Conservation (phyloP, 352 stramenopile species). For the Bremia lactucae region DNA sequence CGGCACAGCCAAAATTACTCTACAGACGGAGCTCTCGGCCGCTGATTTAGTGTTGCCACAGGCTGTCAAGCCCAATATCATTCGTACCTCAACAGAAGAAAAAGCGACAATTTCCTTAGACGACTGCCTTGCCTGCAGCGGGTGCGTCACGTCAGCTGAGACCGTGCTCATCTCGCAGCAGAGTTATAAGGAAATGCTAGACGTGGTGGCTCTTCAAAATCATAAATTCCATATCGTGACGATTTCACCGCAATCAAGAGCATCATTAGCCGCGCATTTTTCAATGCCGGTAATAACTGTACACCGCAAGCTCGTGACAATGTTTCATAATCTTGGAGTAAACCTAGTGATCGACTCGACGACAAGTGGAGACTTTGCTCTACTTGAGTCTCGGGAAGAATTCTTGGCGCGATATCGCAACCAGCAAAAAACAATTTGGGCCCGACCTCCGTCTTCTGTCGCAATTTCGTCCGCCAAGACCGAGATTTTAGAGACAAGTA, state of each 20-base stretch:
- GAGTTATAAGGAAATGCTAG: slow-evolving; percentile 85
- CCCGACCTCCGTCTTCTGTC: slow-evolving; percentile 54
- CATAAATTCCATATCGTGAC: slow-evolving; percentile 74
- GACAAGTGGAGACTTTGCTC: slow-evolving; percentile 83
- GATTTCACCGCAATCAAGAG: slow-evolving; percentile 80
- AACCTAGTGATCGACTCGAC: slow-evolving; percentile 89
- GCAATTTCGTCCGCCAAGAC: slow-evolving; percentile 54
- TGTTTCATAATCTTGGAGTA: slow-evolving; percentile 78
- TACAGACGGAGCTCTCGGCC: slow-evolving; percentile 60
- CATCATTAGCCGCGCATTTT: slow-evolving; percentile 81
- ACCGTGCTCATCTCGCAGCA: slow-evolving; percentile 96
- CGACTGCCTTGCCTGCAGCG: slow-evolving; percentile 95
- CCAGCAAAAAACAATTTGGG: slow-evolving; percentile 61
- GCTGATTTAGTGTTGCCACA: slow-evolving; percentile 41
- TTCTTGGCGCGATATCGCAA: slow-evolving; percentile 80
- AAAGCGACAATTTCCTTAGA: slow-evolving; percentile 91
- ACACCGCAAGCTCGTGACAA: slow-evolving; percentile 66
- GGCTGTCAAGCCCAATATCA: slow-evolving; percentile 58
- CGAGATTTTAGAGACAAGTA: slow-evolving; percentile 55
- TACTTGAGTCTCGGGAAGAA: slow-evolving; percentile 88
- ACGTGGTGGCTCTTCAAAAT: slow-evolving; percentile 32
- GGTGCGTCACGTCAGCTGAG: slow-evolving; percentile 96
- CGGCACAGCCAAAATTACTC: slow-evolving; percentile 56
- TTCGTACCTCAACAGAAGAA: slow-evolving; percentile 59
- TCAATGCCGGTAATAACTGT: slow-evolving; percentile 44